Evolutionary conservation across 495 filamentous ascomycete genomes (phyloP).

Genomic region (Coniosporium apollinis): DNA sequence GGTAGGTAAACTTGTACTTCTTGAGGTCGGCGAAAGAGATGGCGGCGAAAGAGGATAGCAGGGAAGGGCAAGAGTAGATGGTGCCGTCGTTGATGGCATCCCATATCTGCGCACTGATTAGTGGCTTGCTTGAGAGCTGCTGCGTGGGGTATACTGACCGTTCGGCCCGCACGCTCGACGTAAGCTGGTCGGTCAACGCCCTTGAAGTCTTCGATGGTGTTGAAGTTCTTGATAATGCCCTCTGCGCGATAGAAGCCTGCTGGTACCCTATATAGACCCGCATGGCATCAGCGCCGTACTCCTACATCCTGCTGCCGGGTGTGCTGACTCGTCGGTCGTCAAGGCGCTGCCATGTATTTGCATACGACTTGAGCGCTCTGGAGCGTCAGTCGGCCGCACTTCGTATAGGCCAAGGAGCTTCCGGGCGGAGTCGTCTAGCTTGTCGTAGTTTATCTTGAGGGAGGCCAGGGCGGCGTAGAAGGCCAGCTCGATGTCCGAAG

Average conservation of each 20-base stretch:
- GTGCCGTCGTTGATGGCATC: conserved; percentile 91
- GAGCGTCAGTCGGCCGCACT: conserved; percentile 47
- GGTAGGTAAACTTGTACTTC: conserved; percentile 86
- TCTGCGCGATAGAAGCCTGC: conserved; percentile 64
- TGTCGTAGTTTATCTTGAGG: conserved; percentile 90
- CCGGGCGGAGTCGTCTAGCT: conserved; percentile 81
- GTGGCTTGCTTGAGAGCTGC: not conserved
- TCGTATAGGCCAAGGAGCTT: conserved; percentile 81
- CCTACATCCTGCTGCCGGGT: not conserved
- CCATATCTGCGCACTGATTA: conserved; percentile 51
- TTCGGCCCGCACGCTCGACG: conserved; percentile 55
- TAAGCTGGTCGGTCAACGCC: conserved; percentile 54
- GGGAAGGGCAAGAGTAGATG: conserved; percentile 82
- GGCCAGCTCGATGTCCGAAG: conserved; percentile 83
- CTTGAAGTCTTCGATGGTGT: conserved; percentile 87
- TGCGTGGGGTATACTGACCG: conserved; percentile 33
- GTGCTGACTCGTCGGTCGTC: conserved; percentile 55
- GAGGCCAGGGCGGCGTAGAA: conserved; percentile 83
- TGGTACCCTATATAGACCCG: conserved; percentile 49
- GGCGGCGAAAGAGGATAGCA: conserved; percentile 71
- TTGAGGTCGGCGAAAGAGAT: conserved; percentile 95
- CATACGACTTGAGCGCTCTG: conserved; percentile 62
- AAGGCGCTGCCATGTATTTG: conserved; percentile 78
- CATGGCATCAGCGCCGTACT: conserved; percentile 6
- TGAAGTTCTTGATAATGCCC: conserved; percentile 87